Evolutionary conservation across 2,329 filamentous ascomycete genomes (phyloP), one percentile per base, ranked within the genome.

Genomic region (Tolypocladium capitatum): DNA sequence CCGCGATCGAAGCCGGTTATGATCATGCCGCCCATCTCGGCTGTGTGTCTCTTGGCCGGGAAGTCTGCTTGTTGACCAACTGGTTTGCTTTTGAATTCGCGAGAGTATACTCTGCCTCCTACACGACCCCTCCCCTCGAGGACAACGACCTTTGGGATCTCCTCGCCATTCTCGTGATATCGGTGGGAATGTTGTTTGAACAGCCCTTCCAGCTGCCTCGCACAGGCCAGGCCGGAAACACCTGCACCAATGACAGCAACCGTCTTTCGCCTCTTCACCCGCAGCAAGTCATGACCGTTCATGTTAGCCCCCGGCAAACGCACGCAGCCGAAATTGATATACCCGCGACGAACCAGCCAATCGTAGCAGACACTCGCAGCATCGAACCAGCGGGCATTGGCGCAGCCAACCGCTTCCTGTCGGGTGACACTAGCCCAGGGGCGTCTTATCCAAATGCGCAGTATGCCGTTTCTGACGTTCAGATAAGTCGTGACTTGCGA

Each of bases 11-110:
- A 98, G 0, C 92, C 92, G 32, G 94, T 96, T 51, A 98, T 89
- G 51, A 98, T 97, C 74, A 98, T 95, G 48, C 91, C 92, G 28
- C 92, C 92, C 82, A 96, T 94, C 63, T 98, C 92, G 31, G 88
- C 92, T 20, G 90, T 97, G 59, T 84, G 84, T 45, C 80, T 71
- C 51, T 73, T 76, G 9, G 71, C 74, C 67, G 76, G 63, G 74
- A 78, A 66, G 61, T 54, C 71, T 58, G 61, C 72, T 67, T 60
- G 80, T 56, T 53, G 68, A 65, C 59, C 71, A 60, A 48, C 71
- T 65, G 63, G 76, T 63, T 70, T 84, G 68, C 69, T 80, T 74
- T 71, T 70, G 52, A 83, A 75, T 24, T 75, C 68, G 46, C 77
- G 88, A 46, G 92, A 98, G 66, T 96, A 97, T 20, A 98, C 88